Conservation (phyloP, 805 yeast genomes). For the Clavispora vitiphila region DNA sequence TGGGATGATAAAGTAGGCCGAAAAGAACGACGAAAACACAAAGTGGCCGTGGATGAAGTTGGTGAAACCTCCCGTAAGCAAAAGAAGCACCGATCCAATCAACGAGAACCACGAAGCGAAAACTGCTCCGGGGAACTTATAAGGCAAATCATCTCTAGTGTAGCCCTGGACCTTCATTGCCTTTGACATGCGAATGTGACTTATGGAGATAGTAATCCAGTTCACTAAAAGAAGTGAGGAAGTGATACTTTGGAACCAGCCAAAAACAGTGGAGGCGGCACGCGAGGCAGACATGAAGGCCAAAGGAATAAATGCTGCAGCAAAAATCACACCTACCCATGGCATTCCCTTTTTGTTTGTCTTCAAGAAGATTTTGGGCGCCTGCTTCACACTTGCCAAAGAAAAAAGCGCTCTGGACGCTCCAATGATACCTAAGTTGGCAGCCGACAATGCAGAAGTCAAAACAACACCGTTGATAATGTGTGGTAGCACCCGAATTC, state of each 20-base stretch:
- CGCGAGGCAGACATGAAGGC: slow-evolving; percentile 28
- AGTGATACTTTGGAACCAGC: slow-evolving; percentile 30
- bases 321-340: slow-evolving; percentile 21
- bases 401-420: slow-evolving; percentile 32
- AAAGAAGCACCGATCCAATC: slow-evolving; percentile 17
- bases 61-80: slow-evolving; percentile 32
- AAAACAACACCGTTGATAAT: slow-evolving; percentile 35
- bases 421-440: slow-evolving; percentile 24
- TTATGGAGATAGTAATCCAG: slow-evolving; percentile 28
- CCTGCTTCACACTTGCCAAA: slow-evolving; percentile 32
- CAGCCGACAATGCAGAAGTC: slow-evolving; percentile 38
- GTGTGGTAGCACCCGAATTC: slow-evolving; percentile 30
- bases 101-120: slow-evolving; percentile 29
- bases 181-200: slow-evolving; percentile 25
- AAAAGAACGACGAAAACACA: slow-evolving; percentile 18
- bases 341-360: slow-evolving; percentile 28
- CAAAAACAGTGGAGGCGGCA: slow-evolving; percentile 25
- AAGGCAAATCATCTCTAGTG: slow-evolving; percentile 28
- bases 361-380: slow-evolving; percentile 30
- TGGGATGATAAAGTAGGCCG: slow-evolving; percentile 20
- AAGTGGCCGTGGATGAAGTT: slow-evolving; percentile 30
- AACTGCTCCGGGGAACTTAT: slow-evolving; percentile 20
- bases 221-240: slow-evolving; percentile 26
- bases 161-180: slow-evolving; percentile 40
- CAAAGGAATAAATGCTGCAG: slow-evolving; percentile 29